A percentile compares a stretch with the other conserved stretches of the same genome.
Evolutionary conservation across 2,329 filamentous ascomycete species (phyloP).

Genomic region (Colletotrichum higginsianum): DNA sequence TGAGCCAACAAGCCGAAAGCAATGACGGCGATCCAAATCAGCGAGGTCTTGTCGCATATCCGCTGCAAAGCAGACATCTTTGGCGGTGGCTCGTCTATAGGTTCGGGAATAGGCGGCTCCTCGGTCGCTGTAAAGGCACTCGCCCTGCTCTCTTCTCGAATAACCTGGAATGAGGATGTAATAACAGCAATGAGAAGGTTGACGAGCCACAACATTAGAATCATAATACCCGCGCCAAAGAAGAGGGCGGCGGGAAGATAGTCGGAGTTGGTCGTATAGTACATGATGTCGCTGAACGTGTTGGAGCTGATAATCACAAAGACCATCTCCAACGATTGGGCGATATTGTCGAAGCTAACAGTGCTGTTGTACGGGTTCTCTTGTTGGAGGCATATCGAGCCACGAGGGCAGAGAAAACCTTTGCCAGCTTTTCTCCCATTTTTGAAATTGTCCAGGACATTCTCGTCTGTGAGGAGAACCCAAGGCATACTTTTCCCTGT

Average conservation of each 20-base stretch:
- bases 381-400: constrained; percentile 87
- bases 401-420: constrained; percentile 88
- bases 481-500: constrained; percentile 76
- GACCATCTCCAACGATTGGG: constrained; percentile 91
- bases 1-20: constrained; percentile 85
- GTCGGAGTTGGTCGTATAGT: constrained; percentile 92
- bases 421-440: constrained; percentile 74
- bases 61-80: constrained; percentile 71
- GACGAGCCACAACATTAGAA: constrained; percentile 96
- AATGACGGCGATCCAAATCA: constrained; percentile 87
- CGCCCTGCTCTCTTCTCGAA: constrained; percentile 93
- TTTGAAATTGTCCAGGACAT: constrained; percentile 60
- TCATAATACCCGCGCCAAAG: constrained; percentile 82
- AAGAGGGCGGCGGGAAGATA: constrained; percentile 89
- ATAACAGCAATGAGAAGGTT: constrained; percentile 97
- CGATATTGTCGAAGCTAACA: constrained; percentile 94
- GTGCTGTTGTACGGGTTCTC: constrained; percentile 86
- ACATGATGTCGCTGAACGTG: constrained; percentile 95
- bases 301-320: constrained; percentile 99
- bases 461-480: constrained; percentile 60
- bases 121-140: constrained; percentile 91
- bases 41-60: constrained; percentile 80
- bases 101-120: constrained; percentile 55
- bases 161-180: constrained; percentile 98
- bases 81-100: constrained; percentile 44